Base-by-base conservation (phyloP, 495 filamentous ascomycete species). In the Talaromyces nanjingensis region DNA sequence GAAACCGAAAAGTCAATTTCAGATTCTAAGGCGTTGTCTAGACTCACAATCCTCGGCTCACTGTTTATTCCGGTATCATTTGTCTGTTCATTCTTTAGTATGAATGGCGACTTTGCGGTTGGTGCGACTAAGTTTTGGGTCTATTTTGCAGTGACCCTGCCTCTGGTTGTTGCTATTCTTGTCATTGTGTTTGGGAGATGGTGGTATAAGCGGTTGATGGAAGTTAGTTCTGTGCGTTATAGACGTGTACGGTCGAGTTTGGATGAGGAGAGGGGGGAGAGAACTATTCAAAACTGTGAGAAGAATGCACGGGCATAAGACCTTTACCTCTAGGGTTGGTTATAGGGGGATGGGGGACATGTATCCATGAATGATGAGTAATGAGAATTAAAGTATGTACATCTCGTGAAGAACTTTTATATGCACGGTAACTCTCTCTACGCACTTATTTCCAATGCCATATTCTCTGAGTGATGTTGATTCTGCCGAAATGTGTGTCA, bases 71-170 rank as follows among this genome's bases (percentile, higher is more conserved):
- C 56, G 8, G 56, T 59, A 2, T 59, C 56, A 5, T 59, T 59
- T 14, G 56, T 18, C 0, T 59, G 29, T 22, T 59, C 56, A 12
- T 59, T 59, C 5, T 59, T 56, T 6, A 59, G 56, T 25, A 59
- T 59, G 27, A 59, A 37, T 37, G 56, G 56, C 4, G 56, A 59
- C 4, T 59, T 59, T 37, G 29, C 56, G 14, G 31, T 37, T 25
- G 55, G 55, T 1, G 56, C 2, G 14, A 59, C 14, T 3, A 59
- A 59, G 29, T 33, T 59, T 22, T 59, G 56, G 56, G 56, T 59
- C 2, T 59, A 59, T 37, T 59, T 34, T 59, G 56, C 56, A 1
- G 56, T 59, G 56, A 59, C 56, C n/a, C 20, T 59, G 5, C 56
- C 56, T 0, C 6, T 59, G 27, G 56, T 59, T 11, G n/a, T 59